phyloP scores from a whole-genome alignment of 176 grass and related monocot species.

The Ensete glaucum region DNA sequence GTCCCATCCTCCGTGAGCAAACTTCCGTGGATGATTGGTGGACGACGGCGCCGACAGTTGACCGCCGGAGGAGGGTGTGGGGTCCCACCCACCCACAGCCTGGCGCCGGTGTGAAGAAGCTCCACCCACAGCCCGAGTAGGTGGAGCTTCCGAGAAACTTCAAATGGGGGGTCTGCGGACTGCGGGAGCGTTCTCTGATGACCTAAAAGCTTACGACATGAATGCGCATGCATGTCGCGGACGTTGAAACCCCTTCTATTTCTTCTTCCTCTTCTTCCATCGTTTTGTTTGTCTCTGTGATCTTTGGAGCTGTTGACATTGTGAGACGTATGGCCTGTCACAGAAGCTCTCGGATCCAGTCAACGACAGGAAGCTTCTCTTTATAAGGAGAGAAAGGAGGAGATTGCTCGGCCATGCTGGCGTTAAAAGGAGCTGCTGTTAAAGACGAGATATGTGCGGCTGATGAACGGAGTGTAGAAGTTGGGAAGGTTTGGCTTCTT shows the following conservation, averaged over 20 bases:
- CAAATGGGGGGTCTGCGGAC: background rate
- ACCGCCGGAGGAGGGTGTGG: background rate
- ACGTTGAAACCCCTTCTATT: background rate
- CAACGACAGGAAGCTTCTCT: background rate
- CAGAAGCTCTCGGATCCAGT: background rate
- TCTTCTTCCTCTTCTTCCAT: background rate
- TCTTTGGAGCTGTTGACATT: background rate
- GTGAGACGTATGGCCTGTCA: too few species aligned
- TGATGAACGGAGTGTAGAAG: background rate
- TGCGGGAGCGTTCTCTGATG: background rate
- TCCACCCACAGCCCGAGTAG: too few species aligned
- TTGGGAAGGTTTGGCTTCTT: background rate
- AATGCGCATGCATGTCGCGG: background rate
- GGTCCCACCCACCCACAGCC: too few species aligned
- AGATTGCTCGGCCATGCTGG: background rate
- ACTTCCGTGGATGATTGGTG: background rate
- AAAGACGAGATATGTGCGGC: background rate
- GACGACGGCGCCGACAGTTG: background rate
- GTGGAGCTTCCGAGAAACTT: background rate
- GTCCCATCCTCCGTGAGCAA: too few species aligned
- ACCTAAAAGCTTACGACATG: background rate
- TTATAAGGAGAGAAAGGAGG: background rate
- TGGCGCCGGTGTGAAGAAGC: background rate
- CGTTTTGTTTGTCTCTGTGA: background rate
- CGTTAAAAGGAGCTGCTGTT: background rate